Conservation (phyloP, 768 basidiomycete genomes). For the Dioszegia aurantiaca region DNA sequence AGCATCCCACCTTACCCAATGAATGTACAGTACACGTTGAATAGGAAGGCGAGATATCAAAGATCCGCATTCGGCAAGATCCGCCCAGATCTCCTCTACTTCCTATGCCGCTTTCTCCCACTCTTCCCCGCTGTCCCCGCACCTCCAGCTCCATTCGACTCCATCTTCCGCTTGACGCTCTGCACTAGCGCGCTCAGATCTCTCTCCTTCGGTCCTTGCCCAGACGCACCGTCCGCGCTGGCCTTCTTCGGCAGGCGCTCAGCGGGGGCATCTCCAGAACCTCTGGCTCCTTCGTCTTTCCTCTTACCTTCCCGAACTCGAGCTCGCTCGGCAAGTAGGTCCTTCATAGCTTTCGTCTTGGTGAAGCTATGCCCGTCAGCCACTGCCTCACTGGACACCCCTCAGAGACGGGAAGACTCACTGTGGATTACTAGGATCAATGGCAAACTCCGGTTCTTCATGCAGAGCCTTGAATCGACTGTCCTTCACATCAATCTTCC, state of each 20-base stretch:
- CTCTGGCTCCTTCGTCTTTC: not conserved
- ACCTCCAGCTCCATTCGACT: conserved; percentile 13
- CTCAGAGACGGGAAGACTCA: conserved; percentile 55
- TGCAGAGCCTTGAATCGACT: conserved; percentile 81
- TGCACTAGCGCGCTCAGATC: conserved; percentile 69
- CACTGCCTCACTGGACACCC: not conserved
- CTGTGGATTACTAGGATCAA: conserved; percentile 95
- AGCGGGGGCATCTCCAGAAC: not conserved
- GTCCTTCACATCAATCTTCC: conserved; percentile 79
- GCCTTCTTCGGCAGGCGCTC: conserved; percentile 11
- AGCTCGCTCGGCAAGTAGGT: conserved; percentile 77
- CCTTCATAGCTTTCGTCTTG: conserved; percentile 85
- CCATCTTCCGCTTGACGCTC: conserved; percentile 77
- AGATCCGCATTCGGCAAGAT: too few species aligned
- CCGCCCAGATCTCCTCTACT: too few species aligned
- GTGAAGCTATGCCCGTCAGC: conserved; percentile 65
- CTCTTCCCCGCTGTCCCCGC: not conserved
- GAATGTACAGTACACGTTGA: too few species aligned
- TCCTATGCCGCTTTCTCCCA: conserved; percentile 10
- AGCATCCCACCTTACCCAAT: too few species aligned
- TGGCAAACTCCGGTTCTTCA: conserved; percentile 86
- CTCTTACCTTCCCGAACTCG: conserved; percentile 16
- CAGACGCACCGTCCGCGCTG: conserved; percentile 56
- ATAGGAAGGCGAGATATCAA: too few species aligned
- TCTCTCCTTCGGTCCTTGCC: conserved; percentile 66